Base-by-base conservation (phyloP, 306 rosid species). In the Gastrolobium villosum region DNA sequence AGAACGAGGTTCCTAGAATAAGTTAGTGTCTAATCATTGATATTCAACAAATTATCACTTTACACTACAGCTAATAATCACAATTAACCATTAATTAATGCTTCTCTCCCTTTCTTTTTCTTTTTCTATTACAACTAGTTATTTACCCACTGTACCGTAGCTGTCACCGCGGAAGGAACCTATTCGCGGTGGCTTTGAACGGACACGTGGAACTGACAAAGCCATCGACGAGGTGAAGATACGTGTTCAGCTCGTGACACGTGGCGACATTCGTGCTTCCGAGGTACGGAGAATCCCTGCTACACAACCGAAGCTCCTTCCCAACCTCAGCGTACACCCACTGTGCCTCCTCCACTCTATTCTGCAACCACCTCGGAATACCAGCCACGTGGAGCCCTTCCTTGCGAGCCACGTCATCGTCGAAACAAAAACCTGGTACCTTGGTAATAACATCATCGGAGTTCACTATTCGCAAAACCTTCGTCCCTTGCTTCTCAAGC, bases 291-390 rank as follows among this genome's bases (percentile, higher is more conserved):
- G 92, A 93, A 65, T 88, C 88, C 79, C 75, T 85, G 74, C 91
- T 91, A 30, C 92, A 76, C 0, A 93, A 55, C n/a, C 89, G 78
- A 0, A 93, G 86, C 64, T 93, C 98, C 66, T 60, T 77, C 28
- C 98, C 98, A 45, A 93, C 91, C 55, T 93, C 96, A 0, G 90
- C 86, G 55, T 91, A 90, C 41, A 76, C 75, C 94, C 86, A 89
- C 15, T 72, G 88, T 0, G 87, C 82, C 52, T 86, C 89, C 81
- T 84, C 86, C 61, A 88, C 85, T 5, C 77, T 72, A 79, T 68
- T 81, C 34, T 77, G 88, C 4, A 90, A 70, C 97, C 97, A 90
- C 6, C 85, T 83, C 0, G 83, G 87, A 2, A 84, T 4, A 0
- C 79, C 49, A 0, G 79, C 78, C 86, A 80, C 70, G 8, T 74